These are phyloP conservation scores for Discostella stelligeroides DNA, from an alignment of 108 stramenopile genomes.

Conservation along the genomic window DNA sequence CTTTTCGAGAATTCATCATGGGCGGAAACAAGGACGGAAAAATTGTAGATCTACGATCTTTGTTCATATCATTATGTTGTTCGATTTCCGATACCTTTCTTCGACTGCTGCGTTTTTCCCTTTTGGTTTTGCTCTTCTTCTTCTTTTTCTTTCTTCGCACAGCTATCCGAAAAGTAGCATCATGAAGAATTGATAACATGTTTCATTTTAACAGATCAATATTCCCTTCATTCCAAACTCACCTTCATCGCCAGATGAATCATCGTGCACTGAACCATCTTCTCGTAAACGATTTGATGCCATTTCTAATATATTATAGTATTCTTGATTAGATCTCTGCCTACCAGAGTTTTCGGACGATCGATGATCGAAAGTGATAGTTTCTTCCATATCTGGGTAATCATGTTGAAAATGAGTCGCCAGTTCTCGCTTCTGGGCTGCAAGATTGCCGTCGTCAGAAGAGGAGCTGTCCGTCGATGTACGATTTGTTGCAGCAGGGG, in stretches of 20 bases:
- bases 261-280: neutral
- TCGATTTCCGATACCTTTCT: neutral
- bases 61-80: conserved; percentile 2
- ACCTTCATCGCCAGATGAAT: conserved; percentile 16
- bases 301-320: conserved; percentile 44
- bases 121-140: conserved; percentile 22
- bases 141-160: conserved; percentile 26
- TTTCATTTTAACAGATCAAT: too few species aligned
- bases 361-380: conserved; percentile 7
- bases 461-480: neutral
- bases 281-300: conserved; percentile 30
- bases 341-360: neutral
- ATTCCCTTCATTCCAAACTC: conserved; percentile 8
- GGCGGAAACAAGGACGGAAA: conserved; percentile 20
- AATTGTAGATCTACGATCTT: conserved; percentile 15
- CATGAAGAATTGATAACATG: too few species aligned
- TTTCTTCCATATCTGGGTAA: neutral
- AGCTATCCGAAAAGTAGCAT: conserved; percentile 1
- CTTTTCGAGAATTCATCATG: conserved; percentile 4
- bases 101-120: conserved; percentile 6
- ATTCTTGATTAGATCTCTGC: conserved; percentile 31
- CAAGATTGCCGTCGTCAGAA: neutral
- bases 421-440: neutral
- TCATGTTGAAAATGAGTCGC: neutral
- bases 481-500: neutral